Percentiles rank a stretch among this genome's conserved stretches.
Conservation (phyloP, 2,329 filamentous ascomycete genomes). For the Ophiostoma piceae region DNA sequence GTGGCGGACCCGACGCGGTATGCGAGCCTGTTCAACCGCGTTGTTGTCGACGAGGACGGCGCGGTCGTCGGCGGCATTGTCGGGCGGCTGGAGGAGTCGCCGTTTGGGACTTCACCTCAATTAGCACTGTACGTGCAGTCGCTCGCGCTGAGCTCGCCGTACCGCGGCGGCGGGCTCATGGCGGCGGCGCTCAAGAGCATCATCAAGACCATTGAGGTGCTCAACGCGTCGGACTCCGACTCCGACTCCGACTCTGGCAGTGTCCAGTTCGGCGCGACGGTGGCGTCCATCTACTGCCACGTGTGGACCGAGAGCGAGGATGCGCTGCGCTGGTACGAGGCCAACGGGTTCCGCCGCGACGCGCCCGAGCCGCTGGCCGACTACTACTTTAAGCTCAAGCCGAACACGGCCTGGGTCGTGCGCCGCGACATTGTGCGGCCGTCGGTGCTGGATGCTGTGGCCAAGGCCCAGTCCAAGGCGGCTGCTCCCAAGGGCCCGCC, state of each 20-base stretch:
- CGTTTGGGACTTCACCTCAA: constrained; percentile 13
- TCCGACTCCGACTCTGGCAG: neutral
- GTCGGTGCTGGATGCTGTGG: constrained; percentile 4
- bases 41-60: constrained; percentile 46
- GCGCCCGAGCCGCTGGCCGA: constrained; percentile 44
- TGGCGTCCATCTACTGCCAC: constrained; percentile 51
- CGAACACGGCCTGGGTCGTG: constrained; percentile 58
- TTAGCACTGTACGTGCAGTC: constrained; percentile 61
- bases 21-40: constrained; percentile 51
- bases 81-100: constrained; percentile 52
- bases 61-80: constrained; percentile 56
- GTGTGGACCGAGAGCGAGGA: constrained; percentile 64
- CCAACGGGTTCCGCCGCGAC: constrained; percentile 50
- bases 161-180: constrained; percentile 55
- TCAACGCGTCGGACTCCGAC: constrained; percentile 26
- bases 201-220: constrained; percentile 38
- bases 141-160: constrained; percentile 58
- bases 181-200: constrained; percentile 53
- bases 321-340: constrained; percentile 57
- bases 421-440: constrained; percentile 38
- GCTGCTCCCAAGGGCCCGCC: neutral
- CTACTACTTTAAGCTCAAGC: constrained; percentile 59
- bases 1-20: constrained; percentile 47
- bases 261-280: neutral
- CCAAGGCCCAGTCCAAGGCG: neutral